Evolutionary conservation across 2,329 filamentous ascomycete genomes (phyloP).

Genomic region (Colletotrichum kahawae): DNA sequence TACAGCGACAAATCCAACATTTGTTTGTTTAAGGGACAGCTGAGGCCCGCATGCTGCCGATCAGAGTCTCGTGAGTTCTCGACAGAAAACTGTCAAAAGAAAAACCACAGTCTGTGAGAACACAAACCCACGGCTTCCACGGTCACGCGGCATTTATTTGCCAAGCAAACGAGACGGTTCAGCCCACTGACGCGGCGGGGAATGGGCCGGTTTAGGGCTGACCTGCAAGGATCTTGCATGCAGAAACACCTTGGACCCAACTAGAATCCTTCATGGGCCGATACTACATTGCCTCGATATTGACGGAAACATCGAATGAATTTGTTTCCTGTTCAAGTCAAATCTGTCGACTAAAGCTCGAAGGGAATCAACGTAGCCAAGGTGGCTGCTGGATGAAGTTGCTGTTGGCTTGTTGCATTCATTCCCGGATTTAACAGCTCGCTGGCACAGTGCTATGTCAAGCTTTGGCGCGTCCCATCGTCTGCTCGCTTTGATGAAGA

Average conservation of each 20-base stretch:
- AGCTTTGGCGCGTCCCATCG: neutral
- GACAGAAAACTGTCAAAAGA: neutral
- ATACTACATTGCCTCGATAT: neutral
- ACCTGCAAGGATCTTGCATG: neutral
- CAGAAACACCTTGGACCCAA: neutral
- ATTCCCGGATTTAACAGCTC: neutral
- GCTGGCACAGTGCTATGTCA: neutral
- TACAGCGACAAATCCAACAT: neutral
- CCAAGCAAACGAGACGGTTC: neutral
- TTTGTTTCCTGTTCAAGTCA: neutral
- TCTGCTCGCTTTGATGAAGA: neutral
- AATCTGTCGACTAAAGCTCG: neutral
- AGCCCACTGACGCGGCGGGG: conserved; percentile 25
- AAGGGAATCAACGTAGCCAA: neutral
- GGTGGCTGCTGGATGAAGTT: neutral
- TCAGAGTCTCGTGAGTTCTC: neutral
- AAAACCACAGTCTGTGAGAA: neutral
- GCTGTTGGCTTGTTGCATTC: neutral
- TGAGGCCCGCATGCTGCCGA: neutral
- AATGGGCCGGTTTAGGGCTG: conserved; percentile 14
- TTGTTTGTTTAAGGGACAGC: neutral
- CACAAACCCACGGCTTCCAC: neutral
- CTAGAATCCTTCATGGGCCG: neutral
- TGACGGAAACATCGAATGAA: neutral
- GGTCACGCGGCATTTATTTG: neutral